Conservation (phyloP, 108 stramenopile genomes). For the Cyclotella baltica region DNA sequence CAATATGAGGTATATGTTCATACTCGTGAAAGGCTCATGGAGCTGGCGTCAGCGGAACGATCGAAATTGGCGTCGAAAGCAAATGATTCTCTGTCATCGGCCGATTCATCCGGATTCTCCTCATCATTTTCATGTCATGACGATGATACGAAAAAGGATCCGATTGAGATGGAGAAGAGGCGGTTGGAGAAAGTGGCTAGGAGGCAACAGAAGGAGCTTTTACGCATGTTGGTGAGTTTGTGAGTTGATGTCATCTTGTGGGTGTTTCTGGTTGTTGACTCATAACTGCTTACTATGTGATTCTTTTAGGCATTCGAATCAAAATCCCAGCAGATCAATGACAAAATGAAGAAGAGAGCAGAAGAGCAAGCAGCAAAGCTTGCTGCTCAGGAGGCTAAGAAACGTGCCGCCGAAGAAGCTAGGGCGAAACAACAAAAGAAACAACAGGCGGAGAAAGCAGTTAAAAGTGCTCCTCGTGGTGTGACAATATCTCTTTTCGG, state of each 20-base stretch:
- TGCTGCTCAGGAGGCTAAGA: conserved; percentile 6
- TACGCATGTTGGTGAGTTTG: conserved; percentile 24
- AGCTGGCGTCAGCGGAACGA: conserved; percentile 10
- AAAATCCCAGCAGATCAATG: neutral
- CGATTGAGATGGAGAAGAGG: conserved; percentile 34
- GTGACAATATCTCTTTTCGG: conserved; percentile 47
- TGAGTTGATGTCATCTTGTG: too few species aligned
- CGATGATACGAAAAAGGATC: conserved; percentile 5
- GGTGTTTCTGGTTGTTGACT: too few species aligned
- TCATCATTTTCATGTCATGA: neutral
- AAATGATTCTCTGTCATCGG: conserved; percentile 9
- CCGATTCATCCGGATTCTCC: neutral
- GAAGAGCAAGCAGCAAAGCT: neutral
- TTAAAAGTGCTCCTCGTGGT: conserved; percentile 30
- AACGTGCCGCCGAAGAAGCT: neutral
- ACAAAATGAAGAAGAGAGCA: neutral
- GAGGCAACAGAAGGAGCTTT: conserved; percentile 33
- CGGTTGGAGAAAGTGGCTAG: conserved; percentile 40
- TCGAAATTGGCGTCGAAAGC: conserved; percentile 9
- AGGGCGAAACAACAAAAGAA: conserved; percentile 18
- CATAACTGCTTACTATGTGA: too few species aligned
- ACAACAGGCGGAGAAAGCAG: conserved; percentile 32
- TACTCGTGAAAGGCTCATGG: conserved; percentile 23
- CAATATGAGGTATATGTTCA: conserved; percentile 23
- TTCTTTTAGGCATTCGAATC: too few species aligned